These are phyloP conservation scores for Microsporum ferrugineum DNA, from an alignment of 2,329 filamentous ascomycete genomes.

Conservation along the genomic window DNA sequence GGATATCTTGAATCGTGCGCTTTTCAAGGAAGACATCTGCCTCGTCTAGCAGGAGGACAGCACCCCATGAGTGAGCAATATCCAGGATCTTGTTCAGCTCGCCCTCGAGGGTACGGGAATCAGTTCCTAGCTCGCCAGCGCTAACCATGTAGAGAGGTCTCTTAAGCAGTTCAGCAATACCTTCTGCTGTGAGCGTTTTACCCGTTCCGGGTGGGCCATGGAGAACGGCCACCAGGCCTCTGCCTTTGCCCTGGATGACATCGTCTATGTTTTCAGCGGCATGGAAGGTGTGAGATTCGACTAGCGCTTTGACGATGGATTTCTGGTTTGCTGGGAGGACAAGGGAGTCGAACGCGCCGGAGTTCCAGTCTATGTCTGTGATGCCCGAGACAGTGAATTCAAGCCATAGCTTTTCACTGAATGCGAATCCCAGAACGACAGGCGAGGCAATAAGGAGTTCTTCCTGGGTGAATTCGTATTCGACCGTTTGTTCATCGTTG, in stretches of 20 bases:
- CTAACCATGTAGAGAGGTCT: slow-evolving; percentile 75
- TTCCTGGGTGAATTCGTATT: slow-evolving; percentile 60
- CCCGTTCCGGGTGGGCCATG: slow-evolving; percentile 80
- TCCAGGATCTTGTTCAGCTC: slow-evolving; percentile 77
- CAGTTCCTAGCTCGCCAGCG: slow-evolving; percentile 70
- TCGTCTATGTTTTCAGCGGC: slow-evolving; percentile 73
- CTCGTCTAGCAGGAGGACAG: slow-evolving; percentile 74
- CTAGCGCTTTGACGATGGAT: slow-evolving; percentile 64
- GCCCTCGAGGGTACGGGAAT: slow-evolving; percentile 59
- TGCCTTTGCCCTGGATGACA: slow-evolving; percentile 72
- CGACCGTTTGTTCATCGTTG: slow-evolving; percentile 23
- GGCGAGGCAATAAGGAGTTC: slow-evolving; percentile 75
- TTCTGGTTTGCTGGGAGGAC: slow-evolving; percentile 57
- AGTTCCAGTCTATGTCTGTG: slow-evolving; percentile 73
- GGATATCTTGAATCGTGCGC: slow-evolving; percentile 69
- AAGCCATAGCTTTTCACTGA: slow-evolving; percentile 80
- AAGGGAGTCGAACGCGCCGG: slow-evolving; percentile 67
- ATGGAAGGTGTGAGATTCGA: slow-evolving; percentile 74
- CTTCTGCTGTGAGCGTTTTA: slow-evolving; percentile 79
- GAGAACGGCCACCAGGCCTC: slow-evolving; percentile 69
- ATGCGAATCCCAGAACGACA: slow-evolving; percentile 75
- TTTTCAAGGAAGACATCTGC: slow-evolving; percentile 77
- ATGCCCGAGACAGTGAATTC: slow-evolving; percentile 74
- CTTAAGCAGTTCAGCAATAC: slow-evolving; percentile 70
- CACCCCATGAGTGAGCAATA: slow-evolving; percentile 76